These are phyloP conservation scores for Cucumis cinereus DNA, from an alignment of 306 rosid species.

Conservation along the genomic window DNA sequence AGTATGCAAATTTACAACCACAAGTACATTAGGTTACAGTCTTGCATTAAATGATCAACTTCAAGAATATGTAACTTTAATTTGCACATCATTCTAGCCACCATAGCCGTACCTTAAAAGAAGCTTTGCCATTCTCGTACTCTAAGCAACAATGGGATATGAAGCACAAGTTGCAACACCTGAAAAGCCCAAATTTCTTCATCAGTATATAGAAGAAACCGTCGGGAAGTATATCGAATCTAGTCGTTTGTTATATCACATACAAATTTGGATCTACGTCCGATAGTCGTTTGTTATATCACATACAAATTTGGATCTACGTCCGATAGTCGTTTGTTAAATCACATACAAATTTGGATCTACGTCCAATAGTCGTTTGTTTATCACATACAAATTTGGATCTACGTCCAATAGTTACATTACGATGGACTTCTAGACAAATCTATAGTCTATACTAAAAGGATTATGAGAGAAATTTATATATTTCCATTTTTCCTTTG, in stretches of 20 bases:
- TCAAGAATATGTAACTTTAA: not conserved
- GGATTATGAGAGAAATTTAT: too few species aligned
- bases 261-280: not conserved
- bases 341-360: too few species aligned
- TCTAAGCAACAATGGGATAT: constrained; percentile 60
- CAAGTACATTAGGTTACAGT: not conserved
- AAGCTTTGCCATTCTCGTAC: not conserved
- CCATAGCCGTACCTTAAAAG: not conserved
- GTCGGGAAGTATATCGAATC: too few species aligned
- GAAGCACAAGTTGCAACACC: constrained; percentile 96
- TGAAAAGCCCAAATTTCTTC: constrained; percentile 15
- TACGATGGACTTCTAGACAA: too few species aligned
- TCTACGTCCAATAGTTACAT: not conserved
- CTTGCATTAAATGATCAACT: not conserved
- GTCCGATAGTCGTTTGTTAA: not conserved
- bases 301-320: not conserved
- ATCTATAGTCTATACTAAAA: too few species aligned
- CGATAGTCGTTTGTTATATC: not conserved
- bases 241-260: too few species aligned
- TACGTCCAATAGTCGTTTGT: not conserved
- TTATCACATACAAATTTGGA: not conserved
- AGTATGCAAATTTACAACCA: not conserved
- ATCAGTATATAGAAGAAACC: not conserved
- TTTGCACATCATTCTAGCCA: not conserved
- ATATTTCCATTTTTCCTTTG: too few species aligned